A percentile compares a stretch with the other conserved stretches of the same genome.
phyloP scores from a whole-genome alignment of 2,329 filamentous ascomycete species.

The Trichocomaceae sp. region DNA sequence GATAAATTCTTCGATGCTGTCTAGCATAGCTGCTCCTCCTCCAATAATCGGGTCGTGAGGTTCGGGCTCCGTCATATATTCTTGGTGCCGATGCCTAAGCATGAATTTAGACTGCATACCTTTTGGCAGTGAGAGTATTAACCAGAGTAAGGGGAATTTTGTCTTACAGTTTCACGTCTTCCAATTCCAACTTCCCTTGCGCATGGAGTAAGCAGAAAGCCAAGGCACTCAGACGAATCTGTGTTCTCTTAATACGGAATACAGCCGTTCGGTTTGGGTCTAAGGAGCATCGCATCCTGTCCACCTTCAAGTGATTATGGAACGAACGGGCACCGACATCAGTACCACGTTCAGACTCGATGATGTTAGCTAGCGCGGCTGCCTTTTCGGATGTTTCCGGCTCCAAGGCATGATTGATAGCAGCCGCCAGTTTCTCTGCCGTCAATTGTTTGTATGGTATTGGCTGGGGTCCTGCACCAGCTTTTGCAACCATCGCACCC shows the following conservation, averaged over 20 bases:
- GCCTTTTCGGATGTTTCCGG: constrained; percentile 54
- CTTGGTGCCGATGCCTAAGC: constrained; percentile 47
- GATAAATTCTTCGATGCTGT: constrained; percentile 71
- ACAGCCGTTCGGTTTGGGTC: constrained; percentile 62
- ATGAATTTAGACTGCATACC: constrained; percentile 19
- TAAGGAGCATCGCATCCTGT: constrained; percentile 63
- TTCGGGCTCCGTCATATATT: constrained; percentile 72
- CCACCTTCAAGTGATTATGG: constrained; percentile 61
- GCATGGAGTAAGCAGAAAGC: constrained; percentile 35
- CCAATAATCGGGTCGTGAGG: constrained; percentile 75
- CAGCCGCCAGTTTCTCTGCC: constrained; percentile 57
- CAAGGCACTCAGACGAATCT: constrained; percentile 62
- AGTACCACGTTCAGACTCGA: constrained; percentile 48
- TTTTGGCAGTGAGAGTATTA: constrained; percentile 18
- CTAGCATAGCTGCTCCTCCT: constrained; percentile 69
- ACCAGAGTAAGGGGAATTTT: neutral
- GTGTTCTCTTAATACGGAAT: constrained; percentile 65
- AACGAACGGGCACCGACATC: constrained; percentile 62
- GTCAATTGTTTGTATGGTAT: constrained; percentile 64
- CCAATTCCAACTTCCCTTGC: constrained; percentile 37
- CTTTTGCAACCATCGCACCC: constrained; percentile 67
- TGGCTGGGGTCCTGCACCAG: constrained; percentile 65
- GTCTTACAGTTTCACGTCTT: constrained; percentile 65
- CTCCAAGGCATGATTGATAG: constrained; percentile 56
- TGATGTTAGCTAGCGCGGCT: constrained; percentile 51